These are phyloP conservation scores for Verbena officinalis DNA, from an alignment of 257 asterid genomes.

Conservation along the genomic window DNA sequence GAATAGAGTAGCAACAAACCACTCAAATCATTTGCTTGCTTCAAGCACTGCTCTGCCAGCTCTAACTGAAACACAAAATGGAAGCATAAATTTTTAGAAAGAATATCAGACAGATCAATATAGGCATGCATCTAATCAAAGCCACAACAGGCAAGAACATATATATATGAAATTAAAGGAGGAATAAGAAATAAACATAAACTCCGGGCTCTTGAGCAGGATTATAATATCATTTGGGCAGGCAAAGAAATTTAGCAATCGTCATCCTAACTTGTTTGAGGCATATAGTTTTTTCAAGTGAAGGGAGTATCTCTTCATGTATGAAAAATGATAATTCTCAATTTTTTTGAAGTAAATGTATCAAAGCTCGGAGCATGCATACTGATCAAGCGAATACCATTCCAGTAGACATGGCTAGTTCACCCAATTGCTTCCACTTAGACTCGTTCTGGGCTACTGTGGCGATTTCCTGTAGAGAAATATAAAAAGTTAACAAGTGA, in stretches of 20 bases:
- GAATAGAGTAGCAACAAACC: slow-evolving; percentile 90
- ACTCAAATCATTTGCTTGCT: slow-evolving; percentile 95
- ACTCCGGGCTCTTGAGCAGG: slow-evolving; percentile 12
- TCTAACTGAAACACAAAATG: slow-evolving; percentile 65
- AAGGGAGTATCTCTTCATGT: not conserved
- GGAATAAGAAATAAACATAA: slow-evolving; percentile 9
- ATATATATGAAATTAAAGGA: not conserved
- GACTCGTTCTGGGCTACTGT: slow-evolving; percentile 72
- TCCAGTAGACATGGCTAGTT: slow-evolving; percentile 92
- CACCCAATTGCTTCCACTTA: slow-evolving; percentile 98
- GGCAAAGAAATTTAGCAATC: not conserved
- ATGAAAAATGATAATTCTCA: slow-evolving; percentile 15
- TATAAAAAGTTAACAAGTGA: slow-evolving; percentile 15
- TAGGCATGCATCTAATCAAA: slow-evolving; percentile 15
- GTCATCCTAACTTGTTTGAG: not conserved
- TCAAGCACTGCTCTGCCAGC: slow-evolving; percentile 93
- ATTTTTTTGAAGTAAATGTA: slow-evolving; percentile 9
- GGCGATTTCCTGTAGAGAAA: slow-evolving; percentile 74
- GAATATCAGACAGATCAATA: slow-evolving; percentile 15
- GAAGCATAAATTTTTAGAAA: slow-evolving; percentile 21
- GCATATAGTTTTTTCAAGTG: not conserved
- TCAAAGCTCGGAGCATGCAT: slow-evolving; percentile 24
- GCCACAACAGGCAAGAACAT: slow-evolving; percentile 2
- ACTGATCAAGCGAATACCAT: slow-evolving; percentile 51
- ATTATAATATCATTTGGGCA: not conserved